Percentiles rank a stretch among this genome's conserved stretches.
These are phyloP conservation scores for Zasmidium cellare DNA, from an alignment of 2,329 filamentous ascomycete genomes.

Conservation along the genomic window DNA sequence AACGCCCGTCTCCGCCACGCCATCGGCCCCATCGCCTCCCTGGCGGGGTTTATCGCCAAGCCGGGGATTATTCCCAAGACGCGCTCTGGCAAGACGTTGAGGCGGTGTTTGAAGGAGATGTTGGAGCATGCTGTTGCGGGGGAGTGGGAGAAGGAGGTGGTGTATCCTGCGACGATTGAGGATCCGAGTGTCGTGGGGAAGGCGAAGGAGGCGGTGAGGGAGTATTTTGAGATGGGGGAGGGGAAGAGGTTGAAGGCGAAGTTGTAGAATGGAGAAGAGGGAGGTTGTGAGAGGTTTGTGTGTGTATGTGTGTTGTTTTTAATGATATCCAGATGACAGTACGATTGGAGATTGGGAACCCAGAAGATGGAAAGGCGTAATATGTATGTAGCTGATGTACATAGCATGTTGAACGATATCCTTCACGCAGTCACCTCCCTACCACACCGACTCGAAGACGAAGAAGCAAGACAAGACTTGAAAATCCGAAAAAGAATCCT, in stretches of 20 bases:
- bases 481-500: background rate
- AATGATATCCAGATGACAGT: background rate
- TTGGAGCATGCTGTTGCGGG: conserved; percentile 78
- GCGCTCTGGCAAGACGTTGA: conserved; percentile 84
- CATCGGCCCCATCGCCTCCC: conserved; percentile 81
- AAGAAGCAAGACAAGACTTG: too few species aligned
- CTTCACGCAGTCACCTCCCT: too few species aligned
- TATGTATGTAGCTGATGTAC: background rate
- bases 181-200: conserved; percentile 73
- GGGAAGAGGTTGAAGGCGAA: conserved; percentile 36
- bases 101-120: conserved; percentile 78
- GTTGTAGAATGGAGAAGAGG: conserved; percentile 21
- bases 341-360: background rate
- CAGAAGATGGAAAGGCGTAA: background rate
- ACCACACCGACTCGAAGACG: background rate
- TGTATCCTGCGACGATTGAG: conserved; percentile 81
- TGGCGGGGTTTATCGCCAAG: conserved; percentile 84
- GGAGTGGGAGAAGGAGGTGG: conserved; percentile 70
- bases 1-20: conserved; percentile 72
- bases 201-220: conserved; percentile 67
- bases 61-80: conserved; percentile 90
- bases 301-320: background rate
- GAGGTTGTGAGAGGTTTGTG: background rate
- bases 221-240: conserved; percentile 65
- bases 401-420: background rate